Evolutionary conservation across 2,329 filamentous ascomycete genomes (phyloP).

Genomic region (Sodiomyces alkalinus): DNA sequence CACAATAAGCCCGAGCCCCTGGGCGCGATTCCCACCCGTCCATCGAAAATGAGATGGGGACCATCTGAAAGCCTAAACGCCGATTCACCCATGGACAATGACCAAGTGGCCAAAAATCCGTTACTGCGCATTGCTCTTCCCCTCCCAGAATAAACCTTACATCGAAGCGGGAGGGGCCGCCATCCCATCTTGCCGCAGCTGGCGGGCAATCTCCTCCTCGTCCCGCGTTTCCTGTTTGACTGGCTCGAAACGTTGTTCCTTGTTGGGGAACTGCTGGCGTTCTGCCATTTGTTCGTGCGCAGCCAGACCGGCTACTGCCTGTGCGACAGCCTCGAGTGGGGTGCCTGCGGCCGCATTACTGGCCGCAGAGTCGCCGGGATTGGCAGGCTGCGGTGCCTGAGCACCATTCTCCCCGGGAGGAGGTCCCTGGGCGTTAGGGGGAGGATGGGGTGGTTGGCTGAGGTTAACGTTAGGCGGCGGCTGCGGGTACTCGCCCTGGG

Average conservation of each 20-base stretch:
- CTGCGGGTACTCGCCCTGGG: constrained; percentile 69
- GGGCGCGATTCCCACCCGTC: too few relatives aligned
- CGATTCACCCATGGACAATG: too few relatives aligned
- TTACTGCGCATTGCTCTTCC: too few relatives aligned
- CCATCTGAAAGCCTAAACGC: too few relatives aligned
- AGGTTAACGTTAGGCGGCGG: constrained; percentile 70
- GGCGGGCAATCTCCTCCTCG: constrained; percentile 38
- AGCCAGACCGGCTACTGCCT: constrained; percentile 28
- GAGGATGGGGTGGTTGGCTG: constrained; percentile 26
- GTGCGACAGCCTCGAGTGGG: constrained; percentile 33
- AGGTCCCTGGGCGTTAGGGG: constrained; percentile 9
- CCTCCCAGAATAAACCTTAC: too few relatives aligned
- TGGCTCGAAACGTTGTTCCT: constrained; percentile 21
- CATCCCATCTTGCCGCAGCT: constrained; percentile 27
- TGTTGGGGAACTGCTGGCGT: constrained; percentile 18
- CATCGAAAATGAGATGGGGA: too few relatives aligned
- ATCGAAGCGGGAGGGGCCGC: constrained; percentile 16
- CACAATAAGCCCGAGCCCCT: too few relatives aligned
- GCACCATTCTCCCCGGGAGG: constrained; percentile 11
- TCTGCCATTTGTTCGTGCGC: constrained; percentile 25
- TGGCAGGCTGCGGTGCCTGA: constrained; percentile 6
- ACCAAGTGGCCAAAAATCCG: too few relatives aligned
- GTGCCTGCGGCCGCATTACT: constrained; percentile 14
- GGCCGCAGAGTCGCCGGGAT: constrained; percentile 1
- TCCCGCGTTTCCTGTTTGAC: constrained; percentile 24